These are phyloP conservation scores for Solanum hybrid DNA, from an alignment of 305 asterid genomes.

Conservation along the genomic window DNA sequence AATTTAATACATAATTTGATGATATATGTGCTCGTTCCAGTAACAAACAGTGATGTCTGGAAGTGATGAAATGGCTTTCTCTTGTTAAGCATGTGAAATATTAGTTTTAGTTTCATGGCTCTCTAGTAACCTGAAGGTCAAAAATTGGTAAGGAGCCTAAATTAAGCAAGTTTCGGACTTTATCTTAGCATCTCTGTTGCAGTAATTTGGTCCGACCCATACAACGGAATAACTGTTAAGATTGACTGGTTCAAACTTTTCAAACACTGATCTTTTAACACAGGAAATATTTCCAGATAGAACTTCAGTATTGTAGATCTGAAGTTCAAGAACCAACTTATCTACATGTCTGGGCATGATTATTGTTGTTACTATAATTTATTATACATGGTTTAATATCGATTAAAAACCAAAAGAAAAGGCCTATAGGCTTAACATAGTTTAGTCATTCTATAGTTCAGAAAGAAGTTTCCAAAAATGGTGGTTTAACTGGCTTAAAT, in stretches of 20 bases:
- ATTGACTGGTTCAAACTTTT: neutral
- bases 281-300: neutral
- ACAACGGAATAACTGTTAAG: neutral
- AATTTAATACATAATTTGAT: neutral
- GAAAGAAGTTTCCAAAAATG: neutral
- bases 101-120: neutral
- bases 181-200: neutral
- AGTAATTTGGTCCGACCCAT: neutral
- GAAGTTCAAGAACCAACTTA: constrained; percentile 1
- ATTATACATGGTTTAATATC: neutral
- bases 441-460: neutral
- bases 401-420: neutral
- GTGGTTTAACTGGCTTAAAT: neutral
- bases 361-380: neutral
- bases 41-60: neutral
- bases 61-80: neutral
- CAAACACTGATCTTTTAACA: neutral
- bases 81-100: neutral
- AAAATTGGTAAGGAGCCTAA: neutral
- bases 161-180: neutral
- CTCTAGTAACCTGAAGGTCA: neutral
- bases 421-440: neutral
- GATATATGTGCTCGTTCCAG: neutral
- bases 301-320: neutral
- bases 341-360: neutral